Evolutionary conservation across 1,139 yeast genomes (phyloP).

Genomic region (Blastobotrys raffinosifermentans): DNA sequence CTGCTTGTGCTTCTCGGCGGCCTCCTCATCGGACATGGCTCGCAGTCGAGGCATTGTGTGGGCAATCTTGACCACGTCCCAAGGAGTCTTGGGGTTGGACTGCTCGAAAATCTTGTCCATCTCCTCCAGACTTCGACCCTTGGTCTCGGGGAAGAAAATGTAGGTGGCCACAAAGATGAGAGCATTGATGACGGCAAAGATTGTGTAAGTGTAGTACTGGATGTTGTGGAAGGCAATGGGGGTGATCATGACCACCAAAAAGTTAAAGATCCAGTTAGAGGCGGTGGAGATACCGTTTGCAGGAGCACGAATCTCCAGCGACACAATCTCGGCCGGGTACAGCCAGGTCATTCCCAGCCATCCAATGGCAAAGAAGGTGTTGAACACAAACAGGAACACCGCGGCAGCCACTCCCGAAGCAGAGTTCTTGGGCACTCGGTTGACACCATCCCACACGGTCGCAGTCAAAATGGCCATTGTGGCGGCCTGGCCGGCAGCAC

Average conservation of each 20-base stretch:
- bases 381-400: constrained; percentile 49
- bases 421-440: constrained; percentile 8
- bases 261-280: constrained; percentile 47
- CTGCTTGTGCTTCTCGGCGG: not conserved
- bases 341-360: constrained; percentile 48
- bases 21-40: constrained; percentile 7
- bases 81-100: constrained; percentile 35
- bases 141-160: constrained; percentile 15
- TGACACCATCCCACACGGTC: constrained; percentile 20
- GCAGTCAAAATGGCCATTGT: constrained; percentile 25
- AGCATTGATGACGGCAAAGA: constrained; percentile 40
- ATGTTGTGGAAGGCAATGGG: constrained; percentile 45
- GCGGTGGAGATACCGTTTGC: constrained; percentile 50
- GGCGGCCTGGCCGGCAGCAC: constrained; percentile 30
- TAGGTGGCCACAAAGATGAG: constrained; percentile 18
- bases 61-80: constrained; percentile 34
- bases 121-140: constrained; percentile 17
- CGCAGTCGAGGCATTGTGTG: constrained; percentile 15
- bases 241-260: constrained; percentile 49
- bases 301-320: constrained; percentile 49
- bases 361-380: constrained; percentile 50
- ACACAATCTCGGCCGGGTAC: constrained; percentile 39
- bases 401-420: constrained; percentile 35
- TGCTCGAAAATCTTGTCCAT: constrained; percentile 20
- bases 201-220: constrained; percentile 41